Base-by-base conservation (phyloP, 345 rosid species). In the Clausena lansium region DNA sequence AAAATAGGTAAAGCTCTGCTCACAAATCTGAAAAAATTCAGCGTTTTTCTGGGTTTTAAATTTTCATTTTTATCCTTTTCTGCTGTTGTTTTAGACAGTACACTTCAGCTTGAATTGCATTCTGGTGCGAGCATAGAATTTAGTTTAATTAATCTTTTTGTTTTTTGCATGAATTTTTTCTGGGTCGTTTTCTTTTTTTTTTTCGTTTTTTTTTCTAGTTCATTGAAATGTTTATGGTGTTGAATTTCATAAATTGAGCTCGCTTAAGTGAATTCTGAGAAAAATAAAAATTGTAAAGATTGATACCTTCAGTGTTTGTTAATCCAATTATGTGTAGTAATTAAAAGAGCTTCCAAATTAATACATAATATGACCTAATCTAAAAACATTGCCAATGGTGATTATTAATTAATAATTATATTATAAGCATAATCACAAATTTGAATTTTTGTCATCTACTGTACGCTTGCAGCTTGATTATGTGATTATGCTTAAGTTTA, bases 91-190 rank as follows among this genome's bases (percentile, higher is more conserved):
- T 71, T 74, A 17, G 25, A 17, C 39, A 8, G 50, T 38, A 76
- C 73, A 55, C 68, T 68, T 70, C 35, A 20, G 15, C 33, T 59
- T 69, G 52, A 59, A 47, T 45, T 70, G 79, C 47, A 20, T 36
- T 59, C 74, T 77, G 80, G 80, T 60, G 30, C 25, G 74, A 59
- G 32, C 39, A 0, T 70, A 14, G 35, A 24, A 52, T 63, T 30
- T 65, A 28, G 20, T 30, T 63, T 47, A 30, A 19, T 47, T 63
- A 22, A 19, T 28, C 1, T 74, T 10, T 63, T 74, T 62, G 45
- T 63, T 22, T 13, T 74, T 19, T 11, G 20, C 22, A 47, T 63
- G 39, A 19, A 32, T 62, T 14, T 28, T 75, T 75, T 20, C n/a
- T 47, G 77, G 77, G 28, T 47, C n/a, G 4, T 64, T 63, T 62